phyloP scores from a whole-genome alignment of 2,329 filamentous ascomycete species.

The Colletotrichum tropicicola region DNA sequence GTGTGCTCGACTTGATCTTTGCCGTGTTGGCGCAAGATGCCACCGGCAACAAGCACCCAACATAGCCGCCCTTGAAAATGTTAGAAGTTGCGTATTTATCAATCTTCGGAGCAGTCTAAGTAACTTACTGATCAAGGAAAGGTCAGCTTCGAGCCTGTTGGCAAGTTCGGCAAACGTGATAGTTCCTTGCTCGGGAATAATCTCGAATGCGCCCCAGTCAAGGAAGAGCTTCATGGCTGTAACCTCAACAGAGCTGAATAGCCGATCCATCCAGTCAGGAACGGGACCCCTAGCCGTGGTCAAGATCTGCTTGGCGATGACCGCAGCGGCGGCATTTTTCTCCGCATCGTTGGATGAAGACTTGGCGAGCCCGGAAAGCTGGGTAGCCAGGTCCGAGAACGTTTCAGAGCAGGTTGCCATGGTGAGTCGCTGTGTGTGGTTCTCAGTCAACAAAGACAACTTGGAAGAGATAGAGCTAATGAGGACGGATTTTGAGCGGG shows the following conservation, averaged over 20 bases:
- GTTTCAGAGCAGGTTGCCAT: slow-evolving; percentile 6
- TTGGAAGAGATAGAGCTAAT: neutral
- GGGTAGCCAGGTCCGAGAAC: neutral
- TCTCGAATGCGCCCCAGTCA: slow-evolving; percentile 42
- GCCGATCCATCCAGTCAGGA: slow-evolving; percentile 23
- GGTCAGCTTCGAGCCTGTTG: slow-evolving; percentile 36
- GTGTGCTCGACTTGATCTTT: slow-evolving; percentile 36
- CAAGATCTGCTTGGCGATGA: slow-evolving; percentile 20
- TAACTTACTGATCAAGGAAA: slow-evolving; percentile 35
- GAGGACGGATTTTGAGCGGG: neutral
- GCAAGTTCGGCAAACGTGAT: slow-evolving; percentile 41
- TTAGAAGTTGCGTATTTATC: neutral
- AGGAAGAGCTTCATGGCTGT: slow-evolving; percentile 37
- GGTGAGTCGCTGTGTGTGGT: neutral
- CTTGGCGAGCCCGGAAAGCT: slow-evolving; percentile 1
- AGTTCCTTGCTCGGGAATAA: slow-evolving; percentile 37
- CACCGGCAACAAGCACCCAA: slow-evolving; percentile 32
- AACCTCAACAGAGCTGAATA: neutral
- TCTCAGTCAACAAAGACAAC: neutral
- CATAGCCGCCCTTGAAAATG: slow-evolving; percentile 30
- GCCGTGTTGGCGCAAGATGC: slow-evolving; percentile 32
- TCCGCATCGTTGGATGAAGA: neutral
- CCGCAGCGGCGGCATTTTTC: slow-evolving; percentile 1
- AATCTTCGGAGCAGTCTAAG: neutral
- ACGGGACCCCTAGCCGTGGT: neutral